A percentile compares a stretch with the other conserved stretches of the same genome.
Conservation (phyloP, 2,329 filamentous ascomycete genomes). For the Akanthomyces uredinophilus region DNA sequence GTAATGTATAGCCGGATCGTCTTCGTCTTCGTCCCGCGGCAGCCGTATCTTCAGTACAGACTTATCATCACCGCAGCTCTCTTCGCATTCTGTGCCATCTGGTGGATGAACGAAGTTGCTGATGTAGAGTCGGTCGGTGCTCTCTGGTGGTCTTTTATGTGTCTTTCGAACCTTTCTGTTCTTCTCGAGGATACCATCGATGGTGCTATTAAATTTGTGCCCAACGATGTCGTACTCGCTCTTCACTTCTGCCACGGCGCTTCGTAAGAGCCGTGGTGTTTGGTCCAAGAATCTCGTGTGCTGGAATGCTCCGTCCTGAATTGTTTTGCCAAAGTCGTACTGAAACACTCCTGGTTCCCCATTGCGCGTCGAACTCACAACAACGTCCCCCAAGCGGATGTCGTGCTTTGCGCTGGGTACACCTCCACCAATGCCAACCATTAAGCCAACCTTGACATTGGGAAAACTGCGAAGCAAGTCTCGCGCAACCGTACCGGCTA, state of each 20-base stretch:
- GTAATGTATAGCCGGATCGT: neutral
- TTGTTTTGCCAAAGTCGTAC: conserved; percentile 12
- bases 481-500: no score
- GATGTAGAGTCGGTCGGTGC: no score
- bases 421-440: conserved; percentile 19
- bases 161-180: no score
- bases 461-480: neutral
- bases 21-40: neutral
- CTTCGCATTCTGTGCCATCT: no score
- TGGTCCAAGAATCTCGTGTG: conserved; percentile 1
- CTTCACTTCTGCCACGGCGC: neutral
- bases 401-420: conserved; percentile 13
- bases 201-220: no score
- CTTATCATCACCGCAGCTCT: no score
- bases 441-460: conserved; percentile 9
- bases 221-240: neutral
- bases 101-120: no score
- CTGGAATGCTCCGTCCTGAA: neutral
- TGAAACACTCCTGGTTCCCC: conserved; percentile 8
- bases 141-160: no score
- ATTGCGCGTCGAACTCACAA: conserved; percentile 8
- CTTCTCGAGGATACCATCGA: no score
- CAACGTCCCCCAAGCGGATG: conserved; percentile 17
- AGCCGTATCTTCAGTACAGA: no score
- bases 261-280: no score